These are phyloP conservation scores for Aureobasidium zeae DNA, from an alignment of 2,329 filamentous ascomycete genomes.

Conservation along the genomic window DNA sequence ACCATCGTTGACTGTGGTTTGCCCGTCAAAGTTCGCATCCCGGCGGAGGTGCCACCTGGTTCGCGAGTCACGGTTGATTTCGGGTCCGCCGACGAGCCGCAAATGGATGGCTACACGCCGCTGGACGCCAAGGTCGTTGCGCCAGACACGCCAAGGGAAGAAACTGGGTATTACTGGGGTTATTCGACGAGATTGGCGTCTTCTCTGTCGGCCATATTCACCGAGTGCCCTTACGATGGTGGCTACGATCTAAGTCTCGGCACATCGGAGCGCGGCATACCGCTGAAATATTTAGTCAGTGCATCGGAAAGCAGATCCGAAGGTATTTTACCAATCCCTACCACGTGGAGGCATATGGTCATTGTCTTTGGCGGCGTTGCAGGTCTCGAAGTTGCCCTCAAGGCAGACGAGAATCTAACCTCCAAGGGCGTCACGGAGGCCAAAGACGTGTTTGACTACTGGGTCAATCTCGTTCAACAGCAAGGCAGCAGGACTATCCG, in stretches of 20 bases:
- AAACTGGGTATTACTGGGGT: constrained; percentile 80
- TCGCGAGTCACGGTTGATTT: constrained; percentile 68
- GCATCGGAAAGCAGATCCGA: constrained; percentile 33
- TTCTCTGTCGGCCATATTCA: constrained; percentile 65
- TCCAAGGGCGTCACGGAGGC: constrained; percentile 54
- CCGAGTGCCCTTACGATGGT: constrained; percentile 62
- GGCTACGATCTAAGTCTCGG: constrained; percentile 79
- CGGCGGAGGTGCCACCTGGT: constrained; percentile 54
- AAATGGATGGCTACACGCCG: constrained; percentile 18
- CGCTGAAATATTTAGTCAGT: constrained; percentile 20
- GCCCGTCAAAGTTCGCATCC: constrained; percentile 41
- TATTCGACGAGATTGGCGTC: constrained; percentile 59
- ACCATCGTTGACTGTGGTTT: constrained; percentile 45
- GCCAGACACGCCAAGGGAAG: constrained; percentile 59
- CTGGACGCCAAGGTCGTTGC: constrained; percentile 52
- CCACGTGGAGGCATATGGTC: constrained; percentile 53
- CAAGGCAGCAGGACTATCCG: constrained; percentile 76
- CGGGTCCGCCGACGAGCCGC: constrained; percentile 34
- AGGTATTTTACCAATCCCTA: constrained; percentile 35
- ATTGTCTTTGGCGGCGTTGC: constrained; percentile 74
- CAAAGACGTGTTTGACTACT: constrained; percentile 69
- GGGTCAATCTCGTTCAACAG: constrained; percentile 70
- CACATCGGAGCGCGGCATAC: constrained; percentile 65
- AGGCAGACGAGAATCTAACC: constrained; percentile 49
- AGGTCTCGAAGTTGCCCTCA: constrained; percentile 66